These are phyloP conservation scores for Pythium scleroteichum DNA, from an alignment of 352 stramenopile species.

Conservation along the genomic window DNA sequence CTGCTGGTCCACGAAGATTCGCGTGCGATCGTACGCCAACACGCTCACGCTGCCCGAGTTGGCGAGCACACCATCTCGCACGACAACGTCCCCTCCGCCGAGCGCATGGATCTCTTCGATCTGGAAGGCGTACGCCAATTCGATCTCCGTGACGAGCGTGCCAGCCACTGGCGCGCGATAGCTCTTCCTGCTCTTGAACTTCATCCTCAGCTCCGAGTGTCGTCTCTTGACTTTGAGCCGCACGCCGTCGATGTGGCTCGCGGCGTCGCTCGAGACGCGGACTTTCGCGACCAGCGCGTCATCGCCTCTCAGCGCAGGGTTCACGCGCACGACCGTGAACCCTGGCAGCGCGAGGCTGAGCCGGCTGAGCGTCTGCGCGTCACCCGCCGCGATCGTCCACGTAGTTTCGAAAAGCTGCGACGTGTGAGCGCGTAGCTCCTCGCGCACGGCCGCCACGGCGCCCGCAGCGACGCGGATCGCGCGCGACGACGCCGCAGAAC, in stretches of 20 bases:
- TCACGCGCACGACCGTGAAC: not conserved
- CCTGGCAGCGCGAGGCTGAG: not conserved
- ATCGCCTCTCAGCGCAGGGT: not conserved
- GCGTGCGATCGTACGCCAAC: not conserved
- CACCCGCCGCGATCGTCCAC: too few species aligned
- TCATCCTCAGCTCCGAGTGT: not conserved
- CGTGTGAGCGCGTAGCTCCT: too few species aligned
- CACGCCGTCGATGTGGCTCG: not conserved
- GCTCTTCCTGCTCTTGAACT: not conserved
- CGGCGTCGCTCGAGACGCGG: not conserved
- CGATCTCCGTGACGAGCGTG: slow-evolving; percentile 1
- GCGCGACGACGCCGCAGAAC: too few species aligned
- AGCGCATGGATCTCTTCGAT: slow-evolving; percentile 3
- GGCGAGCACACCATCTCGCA: slow-evolving; percentile 3
- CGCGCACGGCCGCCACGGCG: too few species aligned
- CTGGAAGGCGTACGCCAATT: slow-evolving; percentile 3
- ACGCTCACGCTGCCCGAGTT: not conserved
- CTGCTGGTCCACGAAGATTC: slow-evolving; percentile 6
- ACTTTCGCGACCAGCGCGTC: not conserved
- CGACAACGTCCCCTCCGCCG: slow-evolving; percentile 1
- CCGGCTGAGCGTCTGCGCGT: too few species aligned
- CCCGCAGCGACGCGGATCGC: too few species aligned
- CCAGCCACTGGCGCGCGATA: not conserved
- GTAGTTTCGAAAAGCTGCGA: too few species aligned
- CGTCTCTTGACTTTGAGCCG: not conserved